These are phyloP conservation scores for Priceomyces carsonii DNA, from an alignment of 805 yeast genomes.

Conservation along the genomic window DNA sequence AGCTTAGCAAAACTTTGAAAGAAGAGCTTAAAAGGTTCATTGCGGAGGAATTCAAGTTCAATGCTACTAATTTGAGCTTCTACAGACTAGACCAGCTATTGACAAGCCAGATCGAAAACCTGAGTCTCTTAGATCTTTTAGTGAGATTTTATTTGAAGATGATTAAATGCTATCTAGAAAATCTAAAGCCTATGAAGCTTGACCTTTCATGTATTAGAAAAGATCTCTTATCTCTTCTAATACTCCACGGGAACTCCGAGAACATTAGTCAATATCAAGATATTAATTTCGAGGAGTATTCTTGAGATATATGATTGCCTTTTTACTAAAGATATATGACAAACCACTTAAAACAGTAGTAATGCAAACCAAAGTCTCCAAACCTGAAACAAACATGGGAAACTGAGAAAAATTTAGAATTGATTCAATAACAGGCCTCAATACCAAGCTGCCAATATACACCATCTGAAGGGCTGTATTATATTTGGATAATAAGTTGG, in stretches of 20 bases:
- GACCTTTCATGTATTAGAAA: conserved; percentile 3
- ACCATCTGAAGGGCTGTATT: conserved; percentile 94
- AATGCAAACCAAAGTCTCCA: conserved; percentile 32
- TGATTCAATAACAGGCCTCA: conserved; percentile 32
- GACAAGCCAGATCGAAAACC: conserved; percentile 1
- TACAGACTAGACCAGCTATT: neutral
- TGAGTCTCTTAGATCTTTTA: conserved; percentile 1
- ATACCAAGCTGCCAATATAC: conserved; percentile 59
- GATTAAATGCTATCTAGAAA: conserved; percentile 1
- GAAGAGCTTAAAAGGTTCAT: conserved; percentile 4
- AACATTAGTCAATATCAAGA: conserved; percentile 11
- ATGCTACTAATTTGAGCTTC: conserved; percentile 1
- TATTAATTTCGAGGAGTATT: conserved; percentile 9
- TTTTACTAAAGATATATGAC: conserved; percentile 68
- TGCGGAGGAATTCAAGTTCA: conserved; percentile 1
- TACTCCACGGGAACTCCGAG: conserved; percentile 15
- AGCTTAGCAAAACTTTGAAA: conserved; percentile 4
- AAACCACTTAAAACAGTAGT: conserved; percentile 81
- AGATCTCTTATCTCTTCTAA: conserved; percentile 16
- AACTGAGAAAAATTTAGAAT: conserved; percentile 10
- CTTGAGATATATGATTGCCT: conserved; percentile 60
- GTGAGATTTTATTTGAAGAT: conserved; percentile 6
- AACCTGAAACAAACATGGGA: conserved; percentile 20
- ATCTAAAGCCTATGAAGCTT: neutral
- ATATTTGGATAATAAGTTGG: conserved; percentile 80